Conservation (phyloP, 345 rosid species). For the Bruguiera parviflora region DNA sequence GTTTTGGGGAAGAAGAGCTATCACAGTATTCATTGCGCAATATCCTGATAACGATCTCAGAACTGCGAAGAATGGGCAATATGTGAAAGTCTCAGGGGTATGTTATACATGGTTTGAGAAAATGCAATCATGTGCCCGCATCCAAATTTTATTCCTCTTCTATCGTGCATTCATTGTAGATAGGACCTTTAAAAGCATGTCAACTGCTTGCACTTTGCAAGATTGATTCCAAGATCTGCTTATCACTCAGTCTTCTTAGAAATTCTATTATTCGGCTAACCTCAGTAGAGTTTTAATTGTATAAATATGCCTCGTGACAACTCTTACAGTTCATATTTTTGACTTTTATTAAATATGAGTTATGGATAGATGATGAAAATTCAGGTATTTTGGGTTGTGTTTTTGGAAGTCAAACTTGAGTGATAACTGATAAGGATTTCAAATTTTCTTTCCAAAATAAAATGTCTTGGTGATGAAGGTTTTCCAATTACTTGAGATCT, state of each 20-base stretch:
- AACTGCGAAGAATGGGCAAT: conserved; percentile 89
- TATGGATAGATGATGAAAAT: no score
- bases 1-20: conserved; percentile 65
- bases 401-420: background rate
- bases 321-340: no score
- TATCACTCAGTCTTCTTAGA: no score
- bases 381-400: no score
- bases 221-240: no score
- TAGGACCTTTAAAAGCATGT: background rate
- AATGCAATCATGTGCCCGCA: background rate
- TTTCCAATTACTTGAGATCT: background rate
- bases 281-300: no score
- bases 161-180: background rate
- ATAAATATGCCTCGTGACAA: no score
- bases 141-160: background rate
- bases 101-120: conserved; percentile 11
- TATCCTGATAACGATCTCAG: conserved; percentile 88
- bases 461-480: background rate
- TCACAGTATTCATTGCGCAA: conserved; percentile 52
- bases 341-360: no score
- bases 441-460: no score
- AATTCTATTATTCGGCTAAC: no score
- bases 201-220: background rate
- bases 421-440: no score
- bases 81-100: conserved; percentile 95